Evolutionary conservation across 495 filamentous ascomycete genomes (phyloP).

Genomic region (Venustampulla echinocandica): DNA sequence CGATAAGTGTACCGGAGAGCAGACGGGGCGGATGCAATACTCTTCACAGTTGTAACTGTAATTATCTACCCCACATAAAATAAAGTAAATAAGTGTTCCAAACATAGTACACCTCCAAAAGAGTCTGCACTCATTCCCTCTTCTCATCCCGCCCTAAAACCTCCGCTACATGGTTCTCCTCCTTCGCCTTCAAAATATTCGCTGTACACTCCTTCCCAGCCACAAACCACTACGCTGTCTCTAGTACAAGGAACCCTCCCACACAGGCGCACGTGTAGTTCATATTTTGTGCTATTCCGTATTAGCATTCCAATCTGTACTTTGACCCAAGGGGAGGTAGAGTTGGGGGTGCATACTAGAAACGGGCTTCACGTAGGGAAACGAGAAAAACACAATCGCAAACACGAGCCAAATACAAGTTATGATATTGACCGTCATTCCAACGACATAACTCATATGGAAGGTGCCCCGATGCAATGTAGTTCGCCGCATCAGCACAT

Average conservation of each 20-base stretch:
- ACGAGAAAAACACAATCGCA: constrained; percentile 26
- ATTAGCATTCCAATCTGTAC: neutral
- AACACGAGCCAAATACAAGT: constrained; percentile 31
- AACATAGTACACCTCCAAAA: no score
- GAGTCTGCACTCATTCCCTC: no score
- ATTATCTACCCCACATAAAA: no score
- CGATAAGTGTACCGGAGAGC: no score
- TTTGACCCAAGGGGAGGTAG: neutral
- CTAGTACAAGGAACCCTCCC: constrained; percentile 1
- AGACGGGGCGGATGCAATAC: no score
- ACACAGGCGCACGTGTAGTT: constrained; percentile 3
- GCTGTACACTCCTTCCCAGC: constrained; percentile 1
- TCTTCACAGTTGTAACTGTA: no score
- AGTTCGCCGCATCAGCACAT: constrained; percentile 26
- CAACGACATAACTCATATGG: constrained; percentile 21
- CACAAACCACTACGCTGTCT: neutral
- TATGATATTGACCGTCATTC: constrained; percentile 31
- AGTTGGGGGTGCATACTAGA: neutral
- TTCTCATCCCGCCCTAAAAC: no score
- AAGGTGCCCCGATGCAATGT: constrained; percentile 33
- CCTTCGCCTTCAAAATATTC: neutral
- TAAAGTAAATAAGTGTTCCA: no score
- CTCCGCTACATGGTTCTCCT: no score
- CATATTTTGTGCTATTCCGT: neutral
- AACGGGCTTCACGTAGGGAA: neutral